Base-by-base conservation (phyloP, 352 stramenopile species). In the Pythium scleroteichum region DNA sequence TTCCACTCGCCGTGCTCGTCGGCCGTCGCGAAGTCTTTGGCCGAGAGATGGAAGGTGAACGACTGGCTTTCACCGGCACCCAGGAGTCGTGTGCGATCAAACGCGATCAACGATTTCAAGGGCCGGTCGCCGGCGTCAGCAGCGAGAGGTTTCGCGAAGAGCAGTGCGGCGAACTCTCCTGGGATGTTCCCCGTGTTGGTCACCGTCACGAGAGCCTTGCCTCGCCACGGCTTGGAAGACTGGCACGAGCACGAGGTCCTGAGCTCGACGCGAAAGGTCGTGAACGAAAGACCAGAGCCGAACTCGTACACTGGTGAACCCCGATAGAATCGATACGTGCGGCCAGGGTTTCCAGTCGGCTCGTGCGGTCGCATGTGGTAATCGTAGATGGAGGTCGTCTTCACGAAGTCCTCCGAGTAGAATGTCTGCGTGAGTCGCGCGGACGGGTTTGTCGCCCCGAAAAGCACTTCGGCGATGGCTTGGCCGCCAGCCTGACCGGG, bases 251-350 rank as follows among this genome's bases (percentile, higher is more conserved):
- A 20, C 0, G 33, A 20, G 6, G 19, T 20, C 29, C 49, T 39
- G 27, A 55, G 49, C 26, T 59, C 56, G 22, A 91, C 55, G 42
- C 57, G 33, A 38, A 95, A 95, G 2, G 64, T 69, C 32, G 76
- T 90, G 72, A 95, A 97, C 44, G 78, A 93, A 19, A 96, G 41
- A 2, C 90, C 90, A 7, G 75, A 68, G 0, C 90, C 89, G 66
- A 97, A 96, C 19, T 60, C 55, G 53, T 83, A 92, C 19, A 97
- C 78, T 0, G 73, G 67, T 12, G 62, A 24, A 14, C 79, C 87
- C 14, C 54, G 76, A 69, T 85, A 93, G 49, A 97, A 97, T 16
- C 89, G 82, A 53, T 97, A 93, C 4, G 89, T 95, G 22, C 88
- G 72, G 3, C 89, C 89, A 4, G 80, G 83, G 41, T 87, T 85